A percentile compares a stretch with the other conserved stretches of the same genome.
Conservation (phyloP, 257 asterid species). For the Solanum bukasovii region DNA sequence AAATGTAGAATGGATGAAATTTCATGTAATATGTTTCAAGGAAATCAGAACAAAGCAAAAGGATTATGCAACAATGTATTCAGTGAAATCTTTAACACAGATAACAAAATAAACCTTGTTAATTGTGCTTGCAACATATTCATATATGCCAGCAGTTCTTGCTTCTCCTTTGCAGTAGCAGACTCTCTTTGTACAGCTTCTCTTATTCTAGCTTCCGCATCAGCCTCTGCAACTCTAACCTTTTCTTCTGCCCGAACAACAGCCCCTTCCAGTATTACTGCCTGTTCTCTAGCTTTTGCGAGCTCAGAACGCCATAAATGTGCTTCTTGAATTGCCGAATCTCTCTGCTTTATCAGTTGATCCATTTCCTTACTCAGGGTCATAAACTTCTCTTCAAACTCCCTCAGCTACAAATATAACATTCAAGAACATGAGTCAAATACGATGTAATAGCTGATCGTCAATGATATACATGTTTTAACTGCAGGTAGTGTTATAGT, state of each 20-base stretch:
- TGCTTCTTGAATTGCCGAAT: slow-evolving; percentile 74
- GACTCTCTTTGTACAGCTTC: slow-evolving; percentile 62
- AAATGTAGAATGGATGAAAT: neutral
- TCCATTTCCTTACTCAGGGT: slow-evolving; percentile 63
- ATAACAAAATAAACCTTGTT: slow-evolving; percentile 37
- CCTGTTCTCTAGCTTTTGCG: slow-evolving; percentile 89
- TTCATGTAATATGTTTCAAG: neutral
- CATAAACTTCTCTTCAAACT: slow-evolving; percentile 47
- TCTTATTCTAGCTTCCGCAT: slow-evolving; percentile 72
- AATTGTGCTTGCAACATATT: slow-evolving; percentile 69
- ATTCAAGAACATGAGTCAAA: neutral
- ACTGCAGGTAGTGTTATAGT: neutral
- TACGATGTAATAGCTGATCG: neutral
- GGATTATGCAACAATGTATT: neutral
- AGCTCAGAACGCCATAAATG: slow-evolving; percentile 99
- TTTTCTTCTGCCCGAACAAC: slow-evolving; percentile 92
- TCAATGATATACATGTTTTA: neutral
- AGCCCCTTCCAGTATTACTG: slow-evolving; percentile 89
- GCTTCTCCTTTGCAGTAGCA: slow-evolving; percentile 64
- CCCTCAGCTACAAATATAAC: slow-evolving; percentile 40
- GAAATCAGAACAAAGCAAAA: neutral
- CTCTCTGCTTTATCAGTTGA: slow-evolving; percentile 62
- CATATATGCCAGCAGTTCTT: slow-evolving; percentile 61
- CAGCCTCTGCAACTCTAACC: slow-evolving; percentile 72
- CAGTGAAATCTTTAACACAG: neutral